phyloP scores from a whole-genome alignment of 768 basidiomycete genomes.

The Suillus subalutaceus region DNA sequence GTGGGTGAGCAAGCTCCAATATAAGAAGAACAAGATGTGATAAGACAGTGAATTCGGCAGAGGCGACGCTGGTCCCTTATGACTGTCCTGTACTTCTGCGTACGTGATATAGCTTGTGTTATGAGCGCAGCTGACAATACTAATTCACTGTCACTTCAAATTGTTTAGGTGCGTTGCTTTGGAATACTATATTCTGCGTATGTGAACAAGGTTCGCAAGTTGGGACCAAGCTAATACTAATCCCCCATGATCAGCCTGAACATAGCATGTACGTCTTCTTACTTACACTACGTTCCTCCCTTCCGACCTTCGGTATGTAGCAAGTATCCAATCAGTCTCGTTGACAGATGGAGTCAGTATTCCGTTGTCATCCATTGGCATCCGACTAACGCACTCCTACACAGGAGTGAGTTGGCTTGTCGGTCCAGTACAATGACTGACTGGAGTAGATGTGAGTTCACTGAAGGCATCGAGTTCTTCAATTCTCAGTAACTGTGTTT shows the following conservation, averaged over 20 bases:
- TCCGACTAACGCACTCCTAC: background rate
- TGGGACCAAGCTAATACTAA: background rate
- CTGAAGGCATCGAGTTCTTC: background rate
- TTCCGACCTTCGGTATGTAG: background rate
- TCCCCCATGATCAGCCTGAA: background rate
- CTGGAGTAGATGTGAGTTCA: conserved; percentile 1
- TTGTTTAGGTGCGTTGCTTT: background rate
- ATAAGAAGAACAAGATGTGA: no score
- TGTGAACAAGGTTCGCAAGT: background rate
- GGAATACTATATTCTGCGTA: background rate
- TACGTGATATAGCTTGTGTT: background rate
- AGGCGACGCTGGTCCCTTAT: conserved; percentile 1
- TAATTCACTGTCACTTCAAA: background rate
- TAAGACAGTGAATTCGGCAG: background rate
- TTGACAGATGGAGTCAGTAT: background rate
- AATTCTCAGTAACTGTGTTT: background rate
- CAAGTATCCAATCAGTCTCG: background rate
- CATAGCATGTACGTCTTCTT: background rate
- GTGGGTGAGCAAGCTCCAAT: background rate
- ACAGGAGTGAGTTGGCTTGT: background rate
- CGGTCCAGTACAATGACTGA: background rate
- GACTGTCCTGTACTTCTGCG: background rate
- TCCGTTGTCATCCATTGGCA: background rate
- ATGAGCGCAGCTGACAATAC: background rate
- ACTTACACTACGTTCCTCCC: no score